Conservation (phyloP, 306 rosid genomes). For the Corylus avellana region DNA sequence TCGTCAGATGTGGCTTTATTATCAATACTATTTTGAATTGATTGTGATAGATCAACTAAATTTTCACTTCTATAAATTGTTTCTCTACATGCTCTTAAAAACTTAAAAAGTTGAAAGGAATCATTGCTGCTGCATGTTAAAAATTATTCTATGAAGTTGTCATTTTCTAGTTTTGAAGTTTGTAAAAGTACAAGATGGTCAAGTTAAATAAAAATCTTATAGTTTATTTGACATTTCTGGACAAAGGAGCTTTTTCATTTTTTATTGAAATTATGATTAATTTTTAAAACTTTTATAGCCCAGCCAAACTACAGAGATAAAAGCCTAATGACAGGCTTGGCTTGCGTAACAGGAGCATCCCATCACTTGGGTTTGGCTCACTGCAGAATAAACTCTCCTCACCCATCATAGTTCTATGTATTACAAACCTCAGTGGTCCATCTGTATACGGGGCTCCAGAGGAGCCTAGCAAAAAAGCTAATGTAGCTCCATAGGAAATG, state of each 20-base stretch:
- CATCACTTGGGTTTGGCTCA: neutral
- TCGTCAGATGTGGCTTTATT: neutral
- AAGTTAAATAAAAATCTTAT: neutral
- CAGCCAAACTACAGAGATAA: neutral
- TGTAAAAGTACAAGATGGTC: neutral
- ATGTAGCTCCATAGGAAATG: slow-evolving; percentile 10
- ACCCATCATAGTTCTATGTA: neutral
- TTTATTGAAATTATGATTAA: neutral
- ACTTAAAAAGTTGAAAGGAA: neutral
- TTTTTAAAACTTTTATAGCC: neutral
- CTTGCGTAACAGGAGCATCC: neutral
- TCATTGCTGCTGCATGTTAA: neutral
- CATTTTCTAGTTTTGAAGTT: neutral
- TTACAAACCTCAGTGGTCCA: neutral
- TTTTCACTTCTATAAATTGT: neutral
- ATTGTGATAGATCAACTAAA: neutral
- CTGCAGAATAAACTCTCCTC: neutral
- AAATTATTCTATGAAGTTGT: neutral
- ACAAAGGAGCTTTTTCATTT: neutral
- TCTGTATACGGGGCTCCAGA: slow-evolving; percentile 1
- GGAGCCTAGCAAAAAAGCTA: neutral
- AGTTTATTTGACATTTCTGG: neutral
- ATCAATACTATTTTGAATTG: neutral
- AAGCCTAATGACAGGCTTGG: slow-evolving; percentile 2
- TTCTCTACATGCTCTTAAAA: neutral